These are phyloP conservation scores for Trypethelium eluteriae DNA, from an alignment of 495 filamentous ascomycete genomes.

Conservation along the genomic window DNA sequence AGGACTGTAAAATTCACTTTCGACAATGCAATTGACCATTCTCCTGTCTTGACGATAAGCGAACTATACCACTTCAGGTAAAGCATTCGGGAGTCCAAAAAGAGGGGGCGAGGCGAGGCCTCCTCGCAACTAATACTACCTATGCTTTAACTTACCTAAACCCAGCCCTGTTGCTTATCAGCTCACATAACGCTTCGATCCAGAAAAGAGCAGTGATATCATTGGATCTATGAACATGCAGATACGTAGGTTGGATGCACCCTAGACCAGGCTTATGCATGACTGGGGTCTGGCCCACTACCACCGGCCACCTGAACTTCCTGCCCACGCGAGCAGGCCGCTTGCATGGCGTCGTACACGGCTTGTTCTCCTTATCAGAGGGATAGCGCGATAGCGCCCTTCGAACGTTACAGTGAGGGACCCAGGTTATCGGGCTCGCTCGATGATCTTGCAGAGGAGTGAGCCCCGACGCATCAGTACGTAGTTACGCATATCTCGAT, in stretches of 20 bases:
- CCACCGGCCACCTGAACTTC: neutral
- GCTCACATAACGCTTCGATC: neutral
- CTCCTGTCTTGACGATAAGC: too few relatives aligned
- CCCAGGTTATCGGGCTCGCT: neutral
- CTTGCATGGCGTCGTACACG: neutral
- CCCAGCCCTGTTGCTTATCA: neutral
- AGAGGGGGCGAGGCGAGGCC: neutral
- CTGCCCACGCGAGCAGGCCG: neutral
- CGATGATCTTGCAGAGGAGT: conserved; percentile 3
- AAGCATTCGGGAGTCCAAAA: neutral
- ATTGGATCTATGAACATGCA: neutral
- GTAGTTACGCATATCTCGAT: neutral
- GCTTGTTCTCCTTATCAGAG: neutral
- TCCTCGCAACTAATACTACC: neutral
- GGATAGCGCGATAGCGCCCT: neutral
- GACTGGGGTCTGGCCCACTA: neutral
- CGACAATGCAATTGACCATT: too few relatives aligned
- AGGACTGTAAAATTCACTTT: too few relatives aligned
- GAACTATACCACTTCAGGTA: too few relatives aligned
- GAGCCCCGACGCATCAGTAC: neutral
- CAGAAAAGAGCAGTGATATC: neutral
- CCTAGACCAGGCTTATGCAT: neutral
- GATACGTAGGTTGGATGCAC: neutral
- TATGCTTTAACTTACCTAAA: neutral
- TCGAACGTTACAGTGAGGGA: neutral